phyloP scores from a whole-genome alignment of 1,284 basidiomycete species.

The Thecaphora thlaspeos region DNA sequence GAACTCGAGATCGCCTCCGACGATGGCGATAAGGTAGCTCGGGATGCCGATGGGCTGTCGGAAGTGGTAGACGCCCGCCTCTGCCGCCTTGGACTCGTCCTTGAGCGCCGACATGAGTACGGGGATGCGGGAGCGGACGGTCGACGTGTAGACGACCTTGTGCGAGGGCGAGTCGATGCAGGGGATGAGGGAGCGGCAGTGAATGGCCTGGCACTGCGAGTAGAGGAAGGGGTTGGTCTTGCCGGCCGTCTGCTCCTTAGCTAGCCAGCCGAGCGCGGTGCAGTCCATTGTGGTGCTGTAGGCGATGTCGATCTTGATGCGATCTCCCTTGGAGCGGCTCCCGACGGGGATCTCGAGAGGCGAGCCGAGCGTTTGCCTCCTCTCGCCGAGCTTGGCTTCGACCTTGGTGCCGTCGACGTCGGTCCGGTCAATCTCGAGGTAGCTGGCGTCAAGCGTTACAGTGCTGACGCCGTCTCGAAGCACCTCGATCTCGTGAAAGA shows the following conservation, averaged over 20 bases:
- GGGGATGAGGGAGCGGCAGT: slow-evolving; percentile 40
- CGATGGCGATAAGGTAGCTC: slow-evolving; percentile 55
- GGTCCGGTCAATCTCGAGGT: slow-evolving; percentile 69
- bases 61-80: slow-evolving; percentile 42
- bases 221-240: slow-evolving; percentile 77
- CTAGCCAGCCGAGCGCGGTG: slow-evolving; percentile 90
- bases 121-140: slow-evolving; percentile 41
- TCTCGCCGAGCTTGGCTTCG: slow-evolving; percentile 63
- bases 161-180: slow-evolving; percentile 54
- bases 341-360: slow-evolving; percentile 59
- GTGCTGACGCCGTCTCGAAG: slow-evolving; percentile 66
- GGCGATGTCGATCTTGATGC: slow-evolving; percentile 37
- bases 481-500: slow-evolving; percentile 68
- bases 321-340: slow-evolving; percentile 36
- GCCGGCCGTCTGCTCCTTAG: slow-evolving; percentile 85
- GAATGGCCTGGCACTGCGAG: slow-evolving; percentile 81
- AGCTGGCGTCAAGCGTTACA: slow-evolving; percentile 77
- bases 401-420: slow-evolving; percentile 63
- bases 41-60: slow-evolving; percentile 53
- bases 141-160: slow-evolving; percentile 55
- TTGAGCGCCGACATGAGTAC: slow-evolving; percentile 56
- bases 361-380: slow-evolving; percentile 59
- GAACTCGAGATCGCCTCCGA: slow-evolving; percentile 53
- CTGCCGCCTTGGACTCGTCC: slow-evolving; percentile 27
- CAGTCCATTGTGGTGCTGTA: slow-evolving; percentile 71